Conservation (phyloP, 1,139 yeast species). For the Pichia norvegensis region DNA sequence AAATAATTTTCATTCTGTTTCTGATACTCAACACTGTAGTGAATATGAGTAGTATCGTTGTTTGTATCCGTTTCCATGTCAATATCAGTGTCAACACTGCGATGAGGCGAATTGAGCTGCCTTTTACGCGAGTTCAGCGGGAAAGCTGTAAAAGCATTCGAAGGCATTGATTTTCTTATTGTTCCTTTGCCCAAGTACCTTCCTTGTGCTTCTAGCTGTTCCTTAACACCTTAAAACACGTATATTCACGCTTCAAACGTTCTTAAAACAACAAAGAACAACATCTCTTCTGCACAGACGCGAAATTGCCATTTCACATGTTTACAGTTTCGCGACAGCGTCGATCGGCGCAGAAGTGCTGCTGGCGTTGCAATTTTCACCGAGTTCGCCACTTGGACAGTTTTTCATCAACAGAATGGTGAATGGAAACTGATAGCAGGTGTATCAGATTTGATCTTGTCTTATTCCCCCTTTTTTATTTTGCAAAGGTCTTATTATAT, state of each 20-base stretch:
- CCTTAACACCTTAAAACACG: neutral
- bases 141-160: slow-evolving; percentile 17
- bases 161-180: neutral
- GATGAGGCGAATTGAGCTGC: slow-evolving; percentile 22
- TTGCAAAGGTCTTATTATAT: neutral
- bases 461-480: neutral
- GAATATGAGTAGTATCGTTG: neutral
- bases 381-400: neutral
- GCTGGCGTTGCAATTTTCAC: too few relatives aligned
- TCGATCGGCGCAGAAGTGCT: neutral
- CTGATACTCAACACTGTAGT: neutral
- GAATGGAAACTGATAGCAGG: neutral
- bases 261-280: neutral
- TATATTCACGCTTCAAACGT: neutral
- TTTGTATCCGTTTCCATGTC: slow-evolving; percentile 8
- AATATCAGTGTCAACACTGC: slow-evolving; percentile 16
- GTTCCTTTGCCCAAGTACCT: neutral
- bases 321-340: neutral
- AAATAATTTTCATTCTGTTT: neutral
- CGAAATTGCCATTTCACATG: neutral
- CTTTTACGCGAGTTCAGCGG: slow-evolving; percentile 25
- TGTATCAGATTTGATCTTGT: too few relatives aligned
- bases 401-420: neutral
- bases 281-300: neutral
- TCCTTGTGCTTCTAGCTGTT: neutral